These are phyloP conservation scores for Salvia splendens DNA, from an alignment of 257 asterid species.

Conservation along the genomic window DNA sequence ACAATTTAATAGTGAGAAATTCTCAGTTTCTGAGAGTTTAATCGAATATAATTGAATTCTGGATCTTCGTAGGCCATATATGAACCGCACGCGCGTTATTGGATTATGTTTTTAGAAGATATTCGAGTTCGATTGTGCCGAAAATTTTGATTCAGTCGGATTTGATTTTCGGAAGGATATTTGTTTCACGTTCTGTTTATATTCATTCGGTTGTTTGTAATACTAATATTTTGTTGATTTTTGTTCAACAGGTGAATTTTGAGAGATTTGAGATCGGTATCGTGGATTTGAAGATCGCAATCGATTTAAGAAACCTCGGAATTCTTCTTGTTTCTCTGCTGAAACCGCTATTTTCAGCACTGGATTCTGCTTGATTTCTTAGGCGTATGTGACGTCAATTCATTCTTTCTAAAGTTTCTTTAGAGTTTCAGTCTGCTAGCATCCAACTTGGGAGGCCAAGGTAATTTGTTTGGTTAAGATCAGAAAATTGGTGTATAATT, in stretches of 20 bases:
- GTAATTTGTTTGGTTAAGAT: slow-evolving; percentile 31
- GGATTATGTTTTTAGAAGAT: slow-evolving; percentile 28
- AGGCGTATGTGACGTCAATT: slow-evolving; percentile 17
- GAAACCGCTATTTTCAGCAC: neutral
- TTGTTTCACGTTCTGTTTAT: slow-evolving; percentile 18
- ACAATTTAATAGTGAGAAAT: slow-evolving; percentile 21
- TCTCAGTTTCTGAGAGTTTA: slow-evolving; percentile 26
- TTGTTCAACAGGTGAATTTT: slow-evolving; percentile 35
- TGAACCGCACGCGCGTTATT: slow-evolving; percentile 33
- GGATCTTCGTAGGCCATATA: slow-evolving; percentile 22
- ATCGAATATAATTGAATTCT: slow-evolving; percentile 19
- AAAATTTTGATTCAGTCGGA: slow-evolving; percentile 26
- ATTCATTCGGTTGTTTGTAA: neutral
- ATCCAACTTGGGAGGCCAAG: slow-evolving; percentile 25
- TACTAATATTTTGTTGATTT: slow-evolving; percentile 16
- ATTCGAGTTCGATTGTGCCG: slow-evolving; percentile 27
- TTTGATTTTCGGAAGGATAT: slow-evolving; percentile 26
- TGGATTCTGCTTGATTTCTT: slow-evolving; percentile 13
- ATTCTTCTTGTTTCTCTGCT: slow-evolving; percentile 18
- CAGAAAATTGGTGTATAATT: slow-evolving; percentile 22
- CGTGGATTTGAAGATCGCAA: slow-evolving; percentile 32
- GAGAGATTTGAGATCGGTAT: slow-evolving; percentile 42
- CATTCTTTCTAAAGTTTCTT: slow-evolving; percentile 15
- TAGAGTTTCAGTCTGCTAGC: slow-evolving; percentile 4
- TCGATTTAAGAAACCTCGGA: slow-evolving; percentile 17